These are phyloP conservation scores for Pseudohyphozyma bogoriensis DNA, from an alignment of 768 basidiomycete genomes.

Conservation along the genomic window DNA sequence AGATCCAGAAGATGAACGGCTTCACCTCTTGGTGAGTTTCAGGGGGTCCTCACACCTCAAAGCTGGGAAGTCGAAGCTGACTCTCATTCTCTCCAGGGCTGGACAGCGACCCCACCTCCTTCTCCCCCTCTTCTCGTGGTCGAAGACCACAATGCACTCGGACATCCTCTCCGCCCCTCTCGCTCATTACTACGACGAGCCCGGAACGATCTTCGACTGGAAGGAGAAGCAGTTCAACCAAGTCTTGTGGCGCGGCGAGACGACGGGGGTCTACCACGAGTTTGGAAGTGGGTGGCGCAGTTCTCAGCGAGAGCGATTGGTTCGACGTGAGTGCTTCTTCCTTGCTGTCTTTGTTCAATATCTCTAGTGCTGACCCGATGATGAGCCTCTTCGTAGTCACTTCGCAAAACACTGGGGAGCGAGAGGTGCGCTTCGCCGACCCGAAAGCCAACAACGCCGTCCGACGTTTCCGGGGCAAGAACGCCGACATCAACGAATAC, in stretches of 20 bases:
- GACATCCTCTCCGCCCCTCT: conserved; percentile 92
- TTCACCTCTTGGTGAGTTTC: conserved; percentile 8
- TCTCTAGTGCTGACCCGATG: not conserved
- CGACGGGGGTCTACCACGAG: conserved; percentile 63
- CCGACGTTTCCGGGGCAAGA: not conserved
- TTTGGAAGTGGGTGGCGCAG: conserved; percentile 44
- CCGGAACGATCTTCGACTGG: conserved; percentile 83
- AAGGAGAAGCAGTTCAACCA: conserved; percentile 65
- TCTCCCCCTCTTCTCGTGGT: conserved; percentile 66
- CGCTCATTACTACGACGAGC: conserved; percentile 75
- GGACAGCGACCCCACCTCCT: conserved; percentile 29
- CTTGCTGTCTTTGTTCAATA: no score
- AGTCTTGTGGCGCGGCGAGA: conserved; percentile 89
- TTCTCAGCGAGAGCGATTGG: conserved; percentile 44
- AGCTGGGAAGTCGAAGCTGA: no score
- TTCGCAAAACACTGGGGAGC: conserved; percentile 22
- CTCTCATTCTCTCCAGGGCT: conserved; percentile 32
- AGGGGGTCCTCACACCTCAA: no score
- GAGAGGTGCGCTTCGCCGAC: conserved; percentile 16
- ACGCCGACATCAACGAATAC: conserved; percentile 4
- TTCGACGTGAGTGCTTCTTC: conserved; percentile 36
- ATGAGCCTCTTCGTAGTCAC: conserved; percentile 3
- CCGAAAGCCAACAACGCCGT: conserved; percentile 5
- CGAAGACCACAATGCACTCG: conserved; percentile 67
- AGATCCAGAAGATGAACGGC: conserved; percentile 33